These are phyloP conservation scores for Aspergillus piperis DNA, from an alignment of 2,329 filamentous ascomycete species.

Conservation along the genomic window DNA sequence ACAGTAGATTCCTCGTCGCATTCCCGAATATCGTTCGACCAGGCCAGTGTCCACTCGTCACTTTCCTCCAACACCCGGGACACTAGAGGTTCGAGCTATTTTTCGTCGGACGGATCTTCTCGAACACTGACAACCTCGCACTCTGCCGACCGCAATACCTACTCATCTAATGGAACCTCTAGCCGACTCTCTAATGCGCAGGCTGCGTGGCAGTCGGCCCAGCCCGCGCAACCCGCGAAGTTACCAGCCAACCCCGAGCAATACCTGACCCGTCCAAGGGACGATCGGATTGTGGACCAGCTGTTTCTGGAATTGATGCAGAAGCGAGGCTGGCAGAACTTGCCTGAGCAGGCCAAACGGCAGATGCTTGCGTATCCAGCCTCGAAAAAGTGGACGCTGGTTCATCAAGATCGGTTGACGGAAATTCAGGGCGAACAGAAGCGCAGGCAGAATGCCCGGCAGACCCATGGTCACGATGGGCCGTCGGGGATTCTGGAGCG, in stretches of 20 bases:
- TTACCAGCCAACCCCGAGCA: constrained; percentile 34
- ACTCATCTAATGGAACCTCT: constrained; percentile 27
- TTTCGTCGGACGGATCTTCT: constrained; percentile 56
- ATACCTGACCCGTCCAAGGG: constrained; percentile 46
- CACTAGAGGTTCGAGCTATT: constrained; percentile 57
- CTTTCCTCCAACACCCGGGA: constrained; percentile 61
- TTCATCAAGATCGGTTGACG: constrained; percentile 90
- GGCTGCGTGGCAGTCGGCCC: constrained; percentile 31
- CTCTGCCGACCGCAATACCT: constrained; percentile 37
- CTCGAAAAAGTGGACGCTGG: constrained; percentile 94
- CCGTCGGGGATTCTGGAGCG: constrained; percentile 69
- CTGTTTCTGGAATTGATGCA: constrained; percentile 95
- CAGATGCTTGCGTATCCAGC: constrained; percentile 97
- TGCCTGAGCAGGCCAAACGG: constrained; percentile 88
- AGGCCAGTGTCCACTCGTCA: constrained; percentile 64
- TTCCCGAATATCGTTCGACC: constrained; percentile 62
- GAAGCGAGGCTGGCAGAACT: constrained; percentile 94
- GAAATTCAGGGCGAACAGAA: constrained; percentile 96
- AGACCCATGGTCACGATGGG: constrained; percentile 65
- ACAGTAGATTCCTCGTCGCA: constrained; percentile 54
- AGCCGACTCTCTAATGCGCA: constrained; percentile 35
- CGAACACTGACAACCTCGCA: constrained; percentile 45
- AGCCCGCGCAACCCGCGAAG: constrained; percentile 31
- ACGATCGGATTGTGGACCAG: constrained; percentile 78
- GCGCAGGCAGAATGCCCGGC: constrained; percentile 71